Conservation (phyloP, 257 asterid species). For the Salvia hispanica region DNA sequence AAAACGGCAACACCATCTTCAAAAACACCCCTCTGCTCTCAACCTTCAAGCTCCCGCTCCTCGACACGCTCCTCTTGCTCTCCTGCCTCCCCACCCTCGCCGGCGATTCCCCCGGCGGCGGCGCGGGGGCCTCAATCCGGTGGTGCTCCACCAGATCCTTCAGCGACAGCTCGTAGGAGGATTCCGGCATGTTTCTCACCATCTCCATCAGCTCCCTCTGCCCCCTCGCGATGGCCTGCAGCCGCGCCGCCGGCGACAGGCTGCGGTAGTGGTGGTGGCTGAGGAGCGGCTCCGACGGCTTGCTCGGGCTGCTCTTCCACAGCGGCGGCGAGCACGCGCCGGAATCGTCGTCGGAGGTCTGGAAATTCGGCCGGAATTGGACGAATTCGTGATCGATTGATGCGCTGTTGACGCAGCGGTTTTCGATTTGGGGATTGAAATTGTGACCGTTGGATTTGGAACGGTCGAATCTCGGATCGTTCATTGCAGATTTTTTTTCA, state of each 20-base stretch:
- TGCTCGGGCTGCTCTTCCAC: constrained; percentile 57
- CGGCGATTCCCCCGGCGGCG: background rate
- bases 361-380: constrained; percentile 42
- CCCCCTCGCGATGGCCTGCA: constrained; percentile 74
- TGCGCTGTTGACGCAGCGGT: constrained; percentile 8
- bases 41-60: constrained; percentile 44
- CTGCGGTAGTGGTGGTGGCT: constrained; percentile 34
- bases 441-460: constrained; percentile 6
- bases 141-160: constrained; percentile 76
- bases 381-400: constrained; percentile 33
- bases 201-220: constrained; percentile 89
- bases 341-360: constrained; percentile 45
- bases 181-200: constrained; percentile 84
- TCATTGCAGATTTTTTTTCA: constrained; percentile 46
- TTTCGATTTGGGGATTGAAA: constrained; percentile 14
- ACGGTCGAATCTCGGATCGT: constrained; percentile 41
- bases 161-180: constrained; percentile 71
- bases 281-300: constrained; percentile 44
- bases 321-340: constrained; percentile 75
- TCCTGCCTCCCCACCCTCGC: constrained; percentile 35
- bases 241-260: constrained; percentile 59
- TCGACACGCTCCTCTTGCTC: constrained; percentile 44
- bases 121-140: constrained; percentile 24
- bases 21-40: constrained; percentile 61
- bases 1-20: constrained; percentile 67